Conservation (phyloP, 768 basidiomycete species). For the Boletus subcaerulescens region DNA sequence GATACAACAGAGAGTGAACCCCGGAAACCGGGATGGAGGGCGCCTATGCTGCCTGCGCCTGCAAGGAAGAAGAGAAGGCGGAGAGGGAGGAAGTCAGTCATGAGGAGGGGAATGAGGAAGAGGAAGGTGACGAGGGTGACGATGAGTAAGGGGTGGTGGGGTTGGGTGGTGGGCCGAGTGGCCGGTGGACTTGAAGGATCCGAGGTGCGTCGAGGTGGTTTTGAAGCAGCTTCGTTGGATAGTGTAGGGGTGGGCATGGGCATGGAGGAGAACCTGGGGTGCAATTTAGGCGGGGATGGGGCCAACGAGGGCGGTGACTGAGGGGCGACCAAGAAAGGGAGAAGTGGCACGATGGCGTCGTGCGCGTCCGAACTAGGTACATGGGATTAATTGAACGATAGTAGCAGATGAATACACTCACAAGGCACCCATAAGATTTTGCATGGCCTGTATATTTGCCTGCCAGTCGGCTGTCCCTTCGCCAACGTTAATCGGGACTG, state of each 20-base stretch:
- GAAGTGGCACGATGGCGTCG: conserved; percentile 49
- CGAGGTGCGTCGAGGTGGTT: not conserved
- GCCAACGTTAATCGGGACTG: conserved; percentile 36
- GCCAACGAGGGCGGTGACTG: conserved; percentile 49
- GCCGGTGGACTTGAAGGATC: not conserved
- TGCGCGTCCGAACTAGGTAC: conserved; percentile 56
- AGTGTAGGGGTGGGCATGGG: not conserved
- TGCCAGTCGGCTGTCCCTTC: conserved; percentile 80
- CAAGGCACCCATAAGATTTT: conserved; percentile 87
- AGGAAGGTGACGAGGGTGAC: conserved; percentile 41
- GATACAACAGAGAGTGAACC: not conserved
- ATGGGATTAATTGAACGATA: not conserved
- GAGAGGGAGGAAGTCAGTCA: conserved; percentile 41
- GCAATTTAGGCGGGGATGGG: conserved; percentile 46
- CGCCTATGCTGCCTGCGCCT: conserved; percentile 13
- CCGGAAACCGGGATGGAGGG: conserved; percentile 12
- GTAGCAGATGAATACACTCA: conserved; percentile 35
- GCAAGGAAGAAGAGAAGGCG: conserved; percentile 42
- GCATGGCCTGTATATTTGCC: conserved; percentile 84
- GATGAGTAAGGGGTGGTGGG: conserved; percentile 35
- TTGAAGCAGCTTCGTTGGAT: conserved; percentile 18
- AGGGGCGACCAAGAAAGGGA: conserved; percentile 42
- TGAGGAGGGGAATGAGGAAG: conserved; percentile 42
- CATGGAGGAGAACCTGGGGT: conserved; percentile 32
- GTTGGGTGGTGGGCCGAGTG: not conserved